phyloP scores from a whole-genome alignment of 2,329 filamentous ascomycete species.

The Harringtonia lauricola region DNA sequence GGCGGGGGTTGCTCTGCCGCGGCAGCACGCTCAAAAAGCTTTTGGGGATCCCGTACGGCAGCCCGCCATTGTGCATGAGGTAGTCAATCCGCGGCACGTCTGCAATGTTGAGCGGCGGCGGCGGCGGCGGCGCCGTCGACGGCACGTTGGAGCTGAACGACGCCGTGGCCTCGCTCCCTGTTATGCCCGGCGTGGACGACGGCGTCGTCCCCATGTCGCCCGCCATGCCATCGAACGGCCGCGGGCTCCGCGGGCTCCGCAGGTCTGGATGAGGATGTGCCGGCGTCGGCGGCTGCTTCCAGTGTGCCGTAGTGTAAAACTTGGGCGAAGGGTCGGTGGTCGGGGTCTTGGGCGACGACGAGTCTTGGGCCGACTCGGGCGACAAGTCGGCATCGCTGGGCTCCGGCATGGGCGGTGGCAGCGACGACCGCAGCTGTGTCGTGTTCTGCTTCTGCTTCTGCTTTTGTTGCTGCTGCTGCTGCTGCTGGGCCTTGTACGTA shows the following conservation, averaged over 20 bases:
- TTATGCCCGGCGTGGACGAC: neutral
- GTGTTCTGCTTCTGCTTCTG: neutral
- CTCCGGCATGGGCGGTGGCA: constrained; percentile 16
- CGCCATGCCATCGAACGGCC: neutral
- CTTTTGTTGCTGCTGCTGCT: neutral
- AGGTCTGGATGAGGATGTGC: constrained; percentile 22
- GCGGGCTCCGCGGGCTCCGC: neutral
- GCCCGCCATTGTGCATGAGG: constrained; percentile 76
- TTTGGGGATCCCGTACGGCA: constrained; percentile 60
- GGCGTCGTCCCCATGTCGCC: neutral
- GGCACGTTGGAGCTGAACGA: constrained; percentile 15
- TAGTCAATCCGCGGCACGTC: constrained; percentile 83
- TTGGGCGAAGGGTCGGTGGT: constrained; percentile 22
- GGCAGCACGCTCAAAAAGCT: constrained; percentile 59
- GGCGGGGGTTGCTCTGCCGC: constrained; percentile 23
- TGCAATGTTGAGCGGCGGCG: constrained; percentile 58
- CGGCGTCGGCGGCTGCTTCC: constrained; percentile 37
- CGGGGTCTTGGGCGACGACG: constrained; percentile 52
- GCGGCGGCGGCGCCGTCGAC: constrained; percentile 57
- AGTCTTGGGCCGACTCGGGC: constrained; percentile 36
- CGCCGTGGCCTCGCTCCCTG: constrained; percentile 1
- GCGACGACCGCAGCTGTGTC: neutral
- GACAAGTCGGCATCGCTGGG: constrained; percentile 36
- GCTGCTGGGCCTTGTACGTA: constrained; percentile 23
- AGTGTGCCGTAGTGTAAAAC: constrained; percentile 7